Conservation (phyloP, 306 rosid species). For the Betula pendula region DNA sequence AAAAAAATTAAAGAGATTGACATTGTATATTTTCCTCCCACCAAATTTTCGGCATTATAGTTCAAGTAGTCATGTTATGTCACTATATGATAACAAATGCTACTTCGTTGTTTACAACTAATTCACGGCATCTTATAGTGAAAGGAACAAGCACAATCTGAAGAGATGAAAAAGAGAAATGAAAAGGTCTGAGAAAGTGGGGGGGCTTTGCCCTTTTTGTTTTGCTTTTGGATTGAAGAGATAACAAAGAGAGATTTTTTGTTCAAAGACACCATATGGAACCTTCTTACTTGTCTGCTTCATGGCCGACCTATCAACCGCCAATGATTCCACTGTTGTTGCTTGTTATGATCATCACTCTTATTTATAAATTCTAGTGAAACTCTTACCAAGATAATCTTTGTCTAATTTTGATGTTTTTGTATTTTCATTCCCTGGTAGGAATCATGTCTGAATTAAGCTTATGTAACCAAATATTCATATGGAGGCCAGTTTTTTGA, state of each 20-base stretch:
- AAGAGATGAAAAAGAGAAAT: constrained; percentile 3
- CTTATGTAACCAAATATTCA: too few species aligned
- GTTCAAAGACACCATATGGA: constrained; percentile 4
- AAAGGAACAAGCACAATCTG: not conserved
- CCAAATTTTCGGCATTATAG: not conserved
- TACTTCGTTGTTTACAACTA: not conserved
- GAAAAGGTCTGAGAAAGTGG: not conserved
- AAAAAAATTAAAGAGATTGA: not conserved
- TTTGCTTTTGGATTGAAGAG: not conserved
- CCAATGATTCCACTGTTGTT: constrained; percentile 4
- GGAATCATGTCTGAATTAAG: too few species aligned
- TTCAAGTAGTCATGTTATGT: not conserved
- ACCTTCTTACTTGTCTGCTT: constrained; percentile 9
- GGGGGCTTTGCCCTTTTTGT: not conserved
- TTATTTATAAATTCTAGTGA: not conserved
- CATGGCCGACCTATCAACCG: constrained; percentile 13
- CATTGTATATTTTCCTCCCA: not conserved
- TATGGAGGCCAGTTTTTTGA: too few species aligned
- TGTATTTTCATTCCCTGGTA: not conserved
- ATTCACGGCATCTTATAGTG: not conserved
- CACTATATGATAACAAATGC: not conserved
- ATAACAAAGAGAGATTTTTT: not conserved
- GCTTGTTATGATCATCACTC: not conserved
- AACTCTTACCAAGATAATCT: not conserved
- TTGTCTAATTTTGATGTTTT: not conserved